Base-by-base conservation (phyloP, 23 red algal genomes). In the Gracilariopsis chorda region DNA sequence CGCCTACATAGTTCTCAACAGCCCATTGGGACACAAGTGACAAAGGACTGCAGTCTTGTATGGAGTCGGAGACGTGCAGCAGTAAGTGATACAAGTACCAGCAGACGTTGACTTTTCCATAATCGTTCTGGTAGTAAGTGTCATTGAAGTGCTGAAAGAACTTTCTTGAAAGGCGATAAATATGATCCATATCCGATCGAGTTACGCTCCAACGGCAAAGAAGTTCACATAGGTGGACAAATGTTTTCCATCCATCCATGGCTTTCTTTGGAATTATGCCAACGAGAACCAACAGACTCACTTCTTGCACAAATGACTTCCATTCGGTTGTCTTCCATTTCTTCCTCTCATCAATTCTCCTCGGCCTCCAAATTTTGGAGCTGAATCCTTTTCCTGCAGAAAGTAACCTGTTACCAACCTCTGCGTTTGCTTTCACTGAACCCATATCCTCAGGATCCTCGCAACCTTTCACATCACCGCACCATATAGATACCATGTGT, bases 11-110 rank as follows among this genome's bases (percentile, higher is more conserved):
- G 43, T 55, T 55, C 44, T 77, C 44, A 11, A 77, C 51, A 6
- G 34, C 44, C 44, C 72, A 51, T 51, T 77, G 72, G 11, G 72
- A 77, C 1, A 77, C 72, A 11, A 77, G 44, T n/a, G 72, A 77
- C 2, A 77, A 13, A 3, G 72, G 44, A 11, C 44, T 20, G 20
- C 72, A 51, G 29, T n/a, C 23, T 55, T 17, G 45, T 4, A 19
- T 58, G 28, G 53, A 58, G 53, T 7, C 6, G 21, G 6, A 16
- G 4, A 48, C n/a, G 27, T 59, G 49, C 37, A 60, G 14, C 13
- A 85, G 29, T 3, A 55, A 23, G 28, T 62, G 43, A 21, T 46
- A 37, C 9, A 60, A 20, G 53, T 51, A 85, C 28, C 25, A 42
- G 47, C 48, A 62, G 37, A 62, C 9, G 59, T 53, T 51, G 3